Conservation (phyloP, 2,329 filamentous ascomycete species). For the Lachnellula occidentalis region DNA sequence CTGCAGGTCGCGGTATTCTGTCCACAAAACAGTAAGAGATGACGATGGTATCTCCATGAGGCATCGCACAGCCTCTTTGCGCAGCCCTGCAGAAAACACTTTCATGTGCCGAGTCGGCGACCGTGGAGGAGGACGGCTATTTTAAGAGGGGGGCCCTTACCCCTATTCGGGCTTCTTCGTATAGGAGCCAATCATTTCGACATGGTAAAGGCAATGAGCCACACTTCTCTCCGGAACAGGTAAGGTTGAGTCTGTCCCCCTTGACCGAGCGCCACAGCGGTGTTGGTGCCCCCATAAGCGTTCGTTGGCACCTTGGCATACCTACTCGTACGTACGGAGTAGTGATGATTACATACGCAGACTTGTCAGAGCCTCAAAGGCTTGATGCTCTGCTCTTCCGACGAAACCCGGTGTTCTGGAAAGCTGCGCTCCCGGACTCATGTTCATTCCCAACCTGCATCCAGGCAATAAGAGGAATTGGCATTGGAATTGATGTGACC, state of each 20-base stretch:
- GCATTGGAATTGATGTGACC: neutral
- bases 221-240: conserved; percentile 2
- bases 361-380: conserved; percentile 3
- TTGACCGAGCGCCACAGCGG: too few relatives aligned
- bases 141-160: conserved; percentile 6
- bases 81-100: conserved; percentile 5
- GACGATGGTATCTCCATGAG: neutral
- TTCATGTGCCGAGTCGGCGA: neutral
- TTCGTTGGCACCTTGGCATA: too few relatives aligned
- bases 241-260: neutral
- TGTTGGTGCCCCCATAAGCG: neutral
- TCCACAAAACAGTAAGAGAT: neutral
- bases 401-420: neutral
- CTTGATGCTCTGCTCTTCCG: neutral
- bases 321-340: too few relatives aligned
- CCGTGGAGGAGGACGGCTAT: conserved; percentile 3
- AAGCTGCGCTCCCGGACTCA: neutral
- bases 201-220: conserved; percentile 2
- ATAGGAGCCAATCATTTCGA: conserved; percentile 11
- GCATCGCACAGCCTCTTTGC: conserved; percentile 21
- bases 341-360: conserved; percentile 5
- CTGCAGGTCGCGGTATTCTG: neutral
- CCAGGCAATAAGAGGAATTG: neutral
- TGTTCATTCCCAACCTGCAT: neutral
- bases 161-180: conserved; percentile 5